Conservation (phyloP, 1,139 yeast species). For the Nakaseomyces nivariensis region DNA sequence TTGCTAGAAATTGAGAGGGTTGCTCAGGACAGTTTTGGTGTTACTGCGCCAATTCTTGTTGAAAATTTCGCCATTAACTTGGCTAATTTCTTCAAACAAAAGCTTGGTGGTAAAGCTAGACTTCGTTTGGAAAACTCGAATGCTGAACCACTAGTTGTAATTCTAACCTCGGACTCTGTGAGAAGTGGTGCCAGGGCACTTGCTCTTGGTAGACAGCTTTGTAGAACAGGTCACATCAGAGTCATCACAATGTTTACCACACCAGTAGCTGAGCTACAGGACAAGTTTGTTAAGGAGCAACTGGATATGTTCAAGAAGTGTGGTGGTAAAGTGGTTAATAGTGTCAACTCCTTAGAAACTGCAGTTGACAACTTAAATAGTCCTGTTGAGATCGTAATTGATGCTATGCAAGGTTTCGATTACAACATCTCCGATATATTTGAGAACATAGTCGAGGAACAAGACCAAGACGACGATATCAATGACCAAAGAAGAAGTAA, state of each 20-base stretch:
- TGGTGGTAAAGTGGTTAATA: constrained; percentile 44
- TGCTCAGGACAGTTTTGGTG: constrained; percentile 43
- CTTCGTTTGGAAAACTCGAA: constrained; percentile 56
- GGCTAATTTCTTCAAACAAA: constrained; percentile 46
- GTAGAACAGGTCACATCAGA: constrained; percentile 51
- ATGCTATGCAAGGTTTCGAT: constrained; percentile 78
- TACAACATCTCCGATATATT: constrained; percentile 44
- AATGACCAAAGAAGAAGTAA: constrained; percentile 9
- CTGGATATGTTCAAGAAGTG: constrained; percentile 43
- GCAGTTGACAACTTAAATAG: constrained; percentile 43
- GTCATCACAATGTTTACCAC: constrained; percentile 36
- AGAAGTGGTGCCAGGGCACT: constrained; percentile 68
- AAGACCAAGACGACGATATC: constrained; percentile 23
- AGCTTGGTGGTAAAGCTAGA: constrained; percentile 61
- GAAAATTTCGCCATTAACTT: constrained; percentile 70
- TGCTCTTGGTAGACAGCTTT: constrained; percentile 69
- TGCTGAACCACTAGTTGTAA: constrained; percentile 65
- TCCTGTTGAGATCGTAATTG: constrained; percentile 70
- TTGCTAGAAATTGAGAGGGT: constrained; percentile 67
- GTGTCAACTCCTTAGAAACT: constrained; percentile 30
- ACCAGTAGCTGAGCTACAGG: constrained; percentile 15
- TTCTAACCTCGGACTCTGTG: constrained; percentile 57
- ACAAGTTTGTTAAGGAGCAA: constrained; percentile 33
- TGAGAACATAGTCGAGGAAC: constrained; percentile 36
- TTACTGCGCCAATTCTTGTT: constrained; percentile 40